These are phyloP conservation scores for Quambalaria eucalypti DNA, from an alignment of 1,284 basidiomycete species.

Conservation along the genomic window DNA sequence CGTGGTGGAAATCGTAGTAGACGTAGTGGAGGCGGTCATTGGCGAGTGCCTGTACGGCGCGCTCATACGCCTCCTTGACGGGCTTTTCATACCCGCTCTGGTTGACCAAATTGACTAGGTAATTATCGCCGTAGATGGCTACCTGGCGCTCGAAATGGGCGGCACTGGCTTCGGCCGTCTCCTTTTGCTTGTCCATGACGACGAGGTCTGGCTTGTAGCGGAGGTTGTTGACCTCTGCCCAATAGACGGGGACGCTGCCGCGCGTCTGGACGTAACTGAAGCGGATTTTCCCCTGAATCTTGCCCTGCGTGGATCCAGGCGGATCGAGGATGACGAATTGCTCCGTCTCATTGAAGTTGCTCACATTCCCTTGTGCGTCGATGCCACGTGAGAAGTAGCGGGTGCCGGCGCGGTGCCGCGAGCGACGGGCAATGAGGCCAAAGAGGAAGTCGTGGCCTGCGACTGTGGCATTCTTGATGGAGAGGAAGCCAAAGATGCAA, in stretches of 20 bases:
- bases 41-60: constrained; percentile 57
- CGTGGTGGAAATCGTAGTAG: constrained; percentile 96
- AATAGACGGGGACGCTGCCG: constrained; percentile 87
- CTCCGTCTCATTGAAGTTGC: constrained; percentile 51
- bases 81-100: constrained; percentile 90
- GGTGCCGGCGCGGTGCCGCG: constrained; percentile 86
- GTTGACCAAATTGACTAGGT: constrained; percentile 85
- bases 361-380: constrained; percentile 57
- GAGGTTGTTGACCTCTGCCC: constrained; percentile 94
- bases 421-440: constrained; percentile 82
- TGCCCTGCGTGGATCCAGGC: constrained; percentile 2
- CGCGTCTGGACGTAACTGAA: constrained; percentile 74
- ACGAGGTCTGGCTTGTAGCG: constrained; percentile 94
- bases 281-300: constrained; percentile 53
- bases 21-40: constrained; percentile 69
- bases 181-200: constrained; percentile 83
- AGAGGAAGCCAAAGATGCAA: constrained; percentile 56
- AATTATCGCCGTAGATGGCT: constrained; percentile 68
- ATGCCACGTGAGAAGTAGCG: constrained; percentile 94
- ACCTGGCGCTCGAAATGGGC: constrained; percentile 70
- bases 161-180: constrained; percentile 68
- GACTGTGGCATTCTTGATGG: constrained; percentile 68
- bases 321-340: constrained; percentile 54
- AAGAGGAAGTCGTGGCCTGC: constrained; percentile 73
- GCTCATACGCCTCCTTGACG: constrained; percentile 91